Evolutionary conservation across 768 basidiomycete species (phyloP).

Genomic region (Tulasnella sp.): DNA sequence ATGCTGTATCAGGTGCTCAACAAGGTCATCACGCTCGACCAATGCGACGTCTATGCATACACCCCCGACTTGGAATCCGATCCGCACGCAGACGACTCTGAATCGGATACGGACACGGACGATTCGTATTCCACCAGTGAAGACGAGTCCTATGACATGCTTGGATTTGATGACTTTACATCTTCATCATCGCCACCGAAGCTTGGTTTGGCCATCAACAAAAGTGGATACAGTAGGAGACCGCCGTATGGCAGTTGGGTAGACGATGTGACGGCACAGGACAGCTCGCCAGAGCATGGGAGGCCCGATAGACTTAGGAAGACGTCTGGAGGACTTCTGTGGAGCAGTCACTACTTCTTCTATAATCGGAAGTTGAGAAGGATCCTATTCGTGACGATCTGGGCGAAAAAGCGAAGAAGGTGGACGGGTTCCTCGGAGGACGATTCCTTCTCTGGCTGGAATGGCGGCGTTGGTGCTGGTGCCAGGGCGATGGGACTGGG

Average conservation of each 20-base stretch:
- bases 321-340: constrained; percentile 60
- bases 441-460: constrained; percentile 72
- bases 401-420: constrained; percentile 56
- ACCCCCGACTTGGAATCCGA: constrained; percentile 87
- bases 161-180: constrained; percentile 60
- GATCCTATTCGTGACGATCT: constrained; percentile 82
- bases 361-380: constrained; percentile 86
- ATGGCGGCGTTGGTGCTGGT: constrained; percentile 66
- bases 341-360: constrained; percentile 98
- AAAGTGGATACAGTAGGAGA: no score
- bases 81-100: constrained; percentile 57
- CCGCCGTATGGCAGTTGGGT: constrained; percentile 13
- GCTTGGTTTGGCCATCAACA: background rate
- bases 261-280: constrained; percentile 2
- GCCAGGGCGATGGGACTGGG: constrained; percentile 67
- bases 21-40: constrained; percentile 77
- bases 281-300: background rate
- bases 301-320: background rate
- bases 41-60: constrained; percentile 95
- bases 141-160: constrained; percentile 57
- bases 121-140: constrained; percentile 17
- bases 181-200: constrained; percentile 13
- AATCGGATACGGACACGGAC: constrained; percentile 26
- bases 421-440: constrained; percentile 15
- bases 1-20: constrained; percentile 77